Conservation (phyloP, 2,329 filamentous ascomycete genomes). For the Alternaria sp. region DNA sequence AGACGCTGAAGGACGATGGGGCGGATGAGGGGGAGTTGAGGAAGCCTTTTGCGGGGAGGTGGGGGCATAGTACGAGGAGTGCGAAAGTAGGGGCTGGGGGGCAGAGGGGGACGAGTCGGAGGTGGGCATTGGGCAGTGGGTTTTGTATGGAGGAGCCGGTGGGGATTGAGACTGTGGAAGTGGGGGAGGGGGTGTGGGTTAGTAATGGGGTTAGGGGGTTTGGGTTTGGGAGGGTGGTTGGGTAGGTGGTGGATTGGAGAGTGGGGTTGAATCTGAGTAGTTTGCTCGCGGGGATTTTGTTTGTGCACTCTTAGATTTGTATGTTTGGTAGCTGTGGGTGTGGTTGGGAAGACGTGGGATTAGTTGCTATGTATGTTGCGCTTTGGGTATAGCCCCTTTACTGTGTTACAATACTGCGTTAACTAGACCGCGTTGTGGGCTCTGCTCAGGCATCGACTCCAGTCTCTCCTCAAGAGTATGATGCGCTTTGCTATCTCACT, state of each 20-base stretch:
- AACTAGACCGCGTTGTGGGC: too few relatives aligned
- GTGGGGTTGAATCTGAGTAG: too few relatives aligned
- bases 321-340: too few relatives aligned
- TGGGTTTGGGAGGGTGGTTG: constrained; percentile 44
- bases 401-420: too few relatives aligned
- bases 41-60: constrained; percentile 45
- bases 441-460: too few relatives aligned
- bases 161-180: constrained; percentile 62
- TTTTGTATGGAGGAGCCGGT: constrained; percentile 72
- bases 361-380: background rate
- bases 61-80: constrained; percentile 48
- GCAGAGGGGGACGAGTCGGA: constrained; percentile 79
- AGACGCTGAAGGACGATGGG: constrained; percentile 23
- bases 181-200: constrained; percentile 84
- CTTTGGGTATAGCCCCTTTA: too few relatives aligned
- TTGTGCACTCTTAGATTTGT: too few relatives aligned
- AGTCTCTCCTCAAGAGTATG: too few relatives aligned
- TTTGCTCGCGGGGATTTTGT: too few relatives aligned
- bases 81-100: constrained; percentile 71
- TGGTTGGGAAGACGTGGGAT: too few relatives aligned
- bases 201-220: constrained; percentile 90
- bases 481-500: background rate
- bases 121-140: constrained; percentile 77
- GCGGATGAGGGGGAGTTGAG: constrained; percentile 45
- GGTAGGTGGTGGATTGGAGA: too few relatives aligned